A percentile compares a stretch with the other conserved stretches of the same genome.
Evolutionary conservation across 805 yeast species (phyloP).

Genomic region (Starmerella sp.): DNA sequence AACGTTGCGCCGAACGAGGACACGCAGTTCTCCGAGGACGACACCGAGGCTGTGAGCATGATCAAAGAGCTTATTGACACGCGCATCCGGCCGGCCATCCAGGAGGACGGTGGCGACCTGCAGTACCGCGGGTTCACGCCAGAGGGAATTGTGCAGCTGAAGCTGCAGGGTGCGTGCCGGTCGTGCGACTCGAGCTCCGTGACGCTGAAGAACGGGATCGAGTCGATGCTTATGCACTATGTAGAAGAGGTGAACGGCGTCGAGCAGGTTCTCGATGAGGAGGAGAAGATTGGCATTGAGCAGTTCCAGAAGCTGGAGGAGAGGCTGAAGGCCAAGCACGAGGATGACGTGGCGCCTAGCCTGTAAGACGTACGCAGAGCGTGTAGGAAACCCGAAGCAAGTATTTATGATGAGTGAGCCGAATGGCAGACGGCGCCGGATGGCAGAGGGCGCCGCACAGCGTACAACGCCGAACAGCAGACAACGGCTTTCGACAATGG

Average conservation of each 20-base stretch:
- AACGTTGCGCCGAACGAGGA: constrained; percentile 30
- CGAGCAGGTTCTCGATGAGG: constrained; percentile 76
- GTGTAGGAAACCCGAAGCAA: not conserved
- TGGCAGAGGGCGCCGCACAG: no score
- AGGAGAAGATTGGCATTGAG: constrained; percentile 56
- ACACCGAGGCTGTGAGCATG: constrained; percentile 72
- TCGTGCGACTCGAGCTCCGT: constrained; percentile 84
- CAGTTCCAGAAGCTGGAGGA: constrained; percentile 80
- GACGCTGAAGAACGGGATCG: constrained; percentile 90
- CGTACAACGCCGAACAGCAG: no score
- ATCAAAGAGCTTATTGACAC: constrained; percentile 88
- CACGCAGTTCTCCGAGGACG: constrained; percentile 48
- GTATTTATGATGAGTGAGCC: not conserved
- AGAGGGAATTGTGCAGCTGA: constrained; percentile 79
- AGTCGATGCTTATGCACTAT: constrained; percentile 92
- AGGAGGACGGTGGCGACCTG: constrained; percentile 97
- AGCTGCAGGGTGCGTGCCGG: constrained; percentile 91
- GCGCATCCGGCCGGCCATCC: constrained; percentile 92
- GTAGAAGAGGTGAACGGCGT: constrained; percentile 91
- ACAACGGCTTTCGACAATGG: no score
- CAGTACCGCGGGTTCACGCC: constrained; percentile 79
- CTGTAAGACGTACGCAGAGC: not conserved
- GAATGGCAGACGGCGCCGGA: no score
- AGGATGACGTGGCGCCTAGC: constrained; percentile 21
- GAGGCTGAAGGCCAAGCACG: constrained; percentile 33